Percentiles rank a stretch among this genome's conserved stretches.
Conservation (phyloP, 2,329 filamentous ascomycete species). For the Colletotrichum lindemuthianum region DNA sequence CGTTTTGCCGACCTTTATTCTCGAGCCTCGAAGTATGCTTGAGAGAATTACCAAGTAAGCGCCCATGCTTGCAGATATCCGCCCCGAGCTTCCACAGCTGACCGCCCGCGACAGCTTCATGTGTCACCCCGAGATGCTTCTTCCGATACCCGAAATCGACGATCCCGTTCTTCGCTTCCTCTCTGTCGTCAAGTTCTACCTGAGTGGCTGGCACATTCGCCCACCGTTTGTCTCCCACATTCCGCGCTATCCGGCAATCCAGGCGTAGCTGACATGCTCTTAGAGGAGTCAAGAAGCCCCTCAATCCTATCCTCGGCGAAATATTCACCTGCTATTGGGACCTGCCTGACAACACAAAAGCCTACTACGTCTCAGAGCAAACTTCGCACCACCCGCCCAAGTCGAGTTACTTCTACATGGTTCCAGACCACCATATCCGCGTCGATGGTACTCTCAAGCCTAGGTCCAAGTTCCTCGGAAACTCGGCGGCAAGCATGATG, state of each 20-base stretch:
- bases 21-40: conserved; percentile 97
- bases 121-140: conserved; percentile 96
- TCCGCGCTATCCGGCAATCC: conserved; percentile 14
- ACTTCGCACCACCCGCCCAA: conserved; percentile 98
- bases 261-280: conserved; percentile 19
- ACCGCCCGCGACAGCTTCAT: conserved; percentile 77
- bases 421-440: conserved; percentile 89
- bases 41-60: conserved; percentile 97
- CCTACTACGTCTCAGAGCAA: conserved; percentile 97
- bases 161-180: conserved; percentile 92
- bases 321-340: conserved; percentile 97
- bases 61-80: background rate
- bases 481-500: conserved; percentile 98
- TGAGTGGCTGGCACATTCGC: conserved; percentile 99
- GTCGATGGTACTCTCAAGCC: conserved; percentile 97
- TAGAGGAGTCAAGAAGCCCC: conserved; percentile 96
- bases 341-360: conserved; percentile 81
- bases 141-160: conserved; percentile 86
- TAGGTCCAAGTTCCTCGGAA: conserved; percentile 92
- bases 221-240: conserved; percentile 75
- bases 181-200: conserved; percentile 96
- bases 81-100: conserved; percentile 17
- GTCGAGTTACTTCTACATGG: conserved; percentile 99
- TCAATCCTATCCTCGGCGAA: conserved; percentile 96
- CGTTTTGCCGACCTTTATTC: conserved; percentile 95